phyloP scores from a whole-genome alignment of 2,329 filamentous ascomycete genomes.

The Monosporascus sp. region DNA sequence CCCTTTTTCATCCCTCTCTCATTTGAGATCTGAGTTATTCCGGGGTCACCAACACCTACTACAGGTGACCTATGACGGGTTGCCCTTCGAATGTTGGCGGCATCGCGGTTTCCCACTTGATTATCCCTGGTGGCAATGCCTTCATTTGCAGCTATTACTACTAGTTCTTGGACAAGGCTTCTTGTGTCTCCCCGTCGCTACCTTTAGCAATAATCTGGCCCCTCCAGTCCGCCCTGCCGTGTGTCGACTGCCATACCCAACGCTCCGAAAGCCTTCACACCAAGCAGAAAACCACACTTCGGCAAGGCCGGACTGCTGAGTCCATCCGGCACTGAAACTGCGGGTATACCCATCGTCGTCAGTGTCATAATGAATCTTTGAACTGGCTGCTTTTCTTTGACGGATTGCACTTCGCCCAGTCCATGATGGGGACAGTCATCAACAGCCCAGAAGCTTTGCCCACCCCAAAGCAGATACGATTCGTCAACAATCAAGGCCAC shows the following conservation, averaged over 20 bases:
- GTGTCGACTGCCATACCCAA: background rate
- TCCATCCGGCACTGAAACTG: constrained; percentile 9
- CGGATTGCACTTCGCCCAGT: constrained; percentile 9
- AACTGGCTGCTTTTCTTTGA: background rate
- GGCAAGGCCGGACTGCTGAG: background rate
- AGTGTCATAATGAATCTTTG: constrained; percentile 7
- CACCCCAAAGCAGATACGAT: constrained; percentile 61
- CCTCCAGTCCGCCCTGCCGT: background rate
- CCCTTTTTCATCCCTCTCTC: background rate
- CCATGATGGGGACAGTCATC: constrained; percentile 41
- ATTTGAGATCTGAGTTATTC: background rate
- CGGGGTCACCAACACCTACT: background rate
- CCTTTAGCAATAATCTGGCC: background rate
- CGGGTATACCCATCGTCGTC: constrained; percentile 25
- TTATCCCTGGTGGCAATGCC: background rate
- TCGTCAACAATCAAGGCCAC: constrained; percentile 77
- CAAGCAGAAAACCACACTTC: background rate
- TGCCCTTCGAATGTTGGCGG: too few relatives aligned
- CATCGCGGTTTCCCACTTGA: background rate
- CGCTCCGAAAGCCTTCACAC: background rate
- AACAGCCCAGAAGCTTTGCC: constrained; percentile 31
- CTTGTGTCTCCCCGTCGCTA: background rate
- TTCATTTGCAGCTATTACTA: background rate
- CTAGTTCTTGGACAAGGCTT: background rate
- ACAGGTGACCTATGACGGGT: background rate